A percentile compares a stretch with the other conserved stretches of the same genome.
Conservation (phyloP, 2,329 filamentous ascomycete species). For the Trichocomaceae sp. region DNA sequence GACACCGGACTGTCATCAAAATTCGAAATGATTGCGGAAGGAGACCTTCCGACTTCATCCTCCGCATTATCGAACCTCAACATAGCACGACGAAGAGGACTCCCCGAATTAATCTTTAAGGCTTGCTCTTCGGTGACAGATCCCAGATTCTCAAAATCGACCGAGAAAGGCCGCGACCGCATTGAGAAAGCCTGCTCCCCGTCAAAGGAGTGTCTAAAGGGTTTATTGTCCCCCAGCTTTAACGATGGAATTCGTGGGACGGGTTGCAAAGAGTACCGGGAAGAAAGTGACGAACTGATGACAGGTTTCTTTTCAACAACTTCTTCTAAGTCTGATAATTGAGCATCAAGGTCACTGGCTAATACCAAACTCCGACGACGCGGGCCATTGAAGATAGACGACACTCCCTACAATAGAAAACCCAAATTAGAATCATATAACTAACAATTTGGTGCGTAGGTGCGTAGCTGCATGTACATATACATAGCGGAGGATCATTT, state of each 20-base stretch:
- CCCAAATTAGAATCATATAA: constrained; percentile 14
- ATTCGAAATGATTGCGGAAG: background rate
- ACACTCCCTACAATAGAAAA: constrained; percentile 13
- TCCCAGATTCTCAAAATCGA: constrained; percentile 4
- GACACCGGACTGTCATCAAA: background rate
- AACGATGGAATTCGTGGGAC: constrained; percentile 16
- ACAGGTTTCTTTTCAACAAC: background rate
- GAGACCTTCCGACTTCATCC: background rate
- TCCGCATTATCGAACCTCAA: background rate
- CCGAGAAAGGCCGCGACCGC: constrained; percentile 4
- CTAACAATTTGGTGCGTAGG: constrained; percentile 7
- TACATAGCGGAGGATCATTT: constrained; percentile 8
- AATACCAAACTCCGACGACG: constrained; percentile 6
- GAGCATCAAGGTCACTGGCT: background rate
- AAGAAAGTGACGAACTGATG: constrained; percentile 1
- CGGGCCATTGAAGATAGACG: constrained; percentile 12
- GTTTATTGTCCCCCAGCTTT: constrained; percentile 7
- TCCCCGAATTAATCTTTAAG: background rate
- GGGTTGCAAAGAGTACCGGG: constrained; percentile 9
- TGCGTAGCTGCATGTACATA: constrained; percentile 14
- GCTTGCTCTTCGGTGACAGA: constrained; percentile 1
- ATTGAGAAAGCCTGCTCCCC: background rate
- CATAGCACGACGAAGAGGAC: background rate
- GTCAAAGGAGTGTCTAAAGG: constrained; percentile 9
- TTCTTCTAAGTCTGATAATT: constrained; percentile 10